Base-by-base conservation (phyloP, 306 rosid species). In the Quillaja saponaria region DNA sequence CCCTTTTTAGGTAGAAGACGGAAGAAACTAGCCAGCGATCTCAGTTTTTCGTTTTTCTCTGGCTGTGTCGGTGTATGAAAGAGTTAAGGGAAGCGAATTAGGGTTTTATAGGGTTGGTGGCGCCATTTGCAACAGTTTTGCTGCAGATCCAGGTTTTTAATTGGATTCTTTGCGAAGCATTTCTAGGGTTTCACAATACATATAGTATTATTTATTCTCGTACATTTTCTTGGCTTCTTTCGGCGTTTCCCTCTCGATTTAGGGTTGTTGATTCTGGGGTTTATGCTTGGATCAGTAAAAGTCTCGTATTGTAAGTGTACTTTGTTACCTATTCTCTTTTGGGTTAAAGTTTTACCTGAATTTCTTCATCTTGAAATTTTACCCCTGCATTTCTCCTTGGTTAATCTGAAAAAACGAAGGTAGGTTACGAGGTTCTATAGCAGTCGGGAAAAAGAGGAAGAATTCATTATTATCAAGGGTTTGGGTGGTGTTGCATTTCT, bases 61-160 rank as follows among this genome's bases (percentile, higher is more conserved):
- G n/a, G n/a, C 13, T 39, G 46, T 49, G 51, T 61, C 50, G 52
- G 51, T 34, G 71, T 65, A 18, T 42, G 66, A 15, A n/a, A 39
- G 78, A 42, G 74, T 63, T 51, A n/a, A 63, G 66, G 79, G 72
- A 75, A 64, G 66, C 71, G 71, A 37, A 37, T 58, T 67, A 18
- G 67, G 81, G 63, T 65, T 79, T 59, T 42, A 82, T 69, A 81
- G 91, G 91, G 85, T 86, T 87, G 78, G 50, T n/a, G 49, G 4
- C 34, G 50, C 7, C 9, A 61, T 80, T 72, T 71, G 76, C 58
- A 69, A 52, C 61, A 78, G 69, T 78, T 74, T 59, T 13, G 68
- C 66, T 46, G 71, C 74, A 78, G 72, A 78, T 80, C 82, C 91
- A 78, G 87, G 87, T 78, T 85, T 81, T 65, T 61, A 68, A 76